Evolutionary conservation across 2,329 filamentous ascomycete species (phyloP), one percentile per base, ranked within the genome.

Genomic region (Curvularia sp.): DNA sequence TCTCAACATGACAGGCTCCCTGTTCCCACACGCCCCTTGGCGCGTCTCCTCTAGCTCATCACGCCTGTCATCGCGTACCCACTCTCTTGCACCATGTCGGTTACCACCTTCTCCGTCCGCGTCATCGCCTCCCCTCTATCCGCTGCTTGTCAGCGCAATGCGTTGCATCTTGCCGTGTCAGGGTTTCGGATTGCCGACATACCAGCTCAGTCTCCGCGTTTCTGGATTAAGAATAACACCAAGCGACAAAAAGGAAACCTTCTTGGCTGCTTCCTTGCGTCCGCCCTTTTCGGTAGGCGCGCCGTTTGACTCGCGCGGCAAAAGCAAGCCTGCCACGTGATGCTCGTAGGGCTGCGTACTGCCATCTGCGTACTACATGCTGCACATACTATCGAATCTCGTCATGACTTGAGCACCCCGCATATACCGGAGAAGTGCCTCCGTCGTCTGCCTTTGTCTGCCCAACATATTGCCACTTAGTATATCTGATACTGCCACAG

Each of bases 181-280:
- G 18, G 2, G 55, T 58, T 58, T 55, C 55, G 33, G 51, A 28
- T 54, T 49, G 30, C 44, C 55, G 55, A n/a, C 43, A 30, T 12
- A 30, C 15, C 1, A 5, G 5, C 7, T n/a, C 33, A 6, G 13
- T 38, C 33, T n/a, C 33, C 5, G 15, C 12, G 6, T n/a, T 38
- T 38, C 33, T n/a, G n/a, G 13, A 15, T 38, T n/a, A 38, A n/a
- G 15, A 38, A 38, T 10, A 6, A 6, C 12, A 38, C 5, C 4
- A 38, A 38, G 33, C 33, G 5, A 38, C 2, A 38, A 38, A n/a
- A 38, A 38, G 15, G 33, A 38, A 38, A 7, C 33, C 1, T n/a
- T n/a, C 13, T 38, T 7, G 3, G 33, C 5, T 38, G 12, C 33
- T 38, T n/a, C 33, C 33, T n/a, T n/a, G 33, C 4, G 33, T 4